phyloP scores from a whole-genome alignment of 2,329 filamentous ascomycete genomes.

The Capronia epimyces region DNA sequence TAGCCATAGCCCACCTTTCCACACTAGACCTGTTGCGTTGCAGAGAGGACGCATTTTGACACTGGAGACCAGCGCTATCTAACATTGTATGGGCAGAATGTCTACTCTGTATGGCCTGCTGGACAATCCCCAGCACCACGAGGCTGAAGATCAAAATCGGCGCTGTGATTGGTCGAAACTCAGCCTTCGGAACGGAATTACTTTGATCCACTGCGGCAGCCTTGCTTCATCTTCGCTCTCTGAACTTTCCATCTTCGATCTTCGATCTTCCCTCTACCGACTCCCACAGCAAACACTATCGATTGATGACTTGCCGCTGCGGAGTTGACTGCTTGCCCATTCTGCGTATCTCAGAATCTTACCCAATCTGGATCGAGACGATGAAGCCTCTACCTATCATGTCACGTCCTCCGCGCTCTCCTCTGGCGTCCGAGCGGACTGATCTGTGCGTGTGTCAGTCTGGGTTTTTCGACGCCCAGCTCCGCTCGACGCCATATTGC shows the following conservation, averaged over 20 bases:
- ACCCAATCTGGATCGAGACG: no score
- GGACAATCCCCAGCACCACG: no score
- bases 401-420: background rate
- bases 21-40: no score
- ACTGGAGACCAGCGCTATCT: no score
- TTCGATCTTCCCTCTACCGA: background rate
- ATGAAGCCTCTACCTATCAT: background rate
- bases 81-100: no score
- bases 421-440: background rate
- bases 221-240: background rate
- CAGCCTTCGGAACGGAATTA: slow-evolving; percentile 1
- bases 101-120: no score
- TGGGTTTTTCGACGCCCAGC: background rate
- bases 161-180: slow-evolving; percentile 2
- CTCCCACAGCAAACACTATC: no score
- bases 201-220: background rate
- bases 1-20: background rate
- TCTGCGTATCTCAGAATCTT: no score
- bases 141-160: background rate
- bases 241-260: background rate
- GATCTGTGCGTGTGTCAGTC: slow-evolving; percentile 9
- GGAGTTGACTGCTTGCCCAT: no score
- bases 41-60: no score
- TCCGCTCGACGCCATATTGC: slow-evolving; percentile 3
- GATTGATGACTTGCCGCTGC: no score